These are phyloP conservation scores for Lasiodiplodia sp. DNA, from an alignment of 2,329 filamentous ascomycete species.

Conservation along the genomic window DNA sequence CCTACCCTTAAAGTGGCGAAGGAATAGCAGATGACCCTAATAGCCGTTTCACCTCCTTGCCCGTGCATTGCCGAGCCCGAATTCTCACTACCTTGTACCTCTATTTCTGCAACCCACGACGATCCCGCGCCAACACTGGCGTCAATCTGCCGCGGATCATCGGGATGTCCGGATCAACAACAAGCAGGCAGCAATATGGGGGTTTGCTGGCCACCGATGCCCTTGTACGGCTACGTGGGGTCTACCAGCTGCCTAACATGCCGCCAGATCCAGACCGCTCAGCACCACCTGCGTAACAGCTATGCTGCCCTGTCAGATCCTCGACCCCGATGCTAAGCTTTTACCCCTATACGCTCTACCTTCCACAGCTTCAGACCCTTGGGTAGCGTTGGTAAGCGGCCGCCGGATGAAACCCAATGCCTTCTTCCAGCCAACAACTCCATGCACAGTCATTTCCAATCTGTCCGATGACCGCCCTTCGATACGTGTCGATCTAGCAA, in stretches of 20 bases:
- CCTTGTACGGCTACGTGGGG: neutral
- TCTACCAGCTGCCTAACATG: neutral
- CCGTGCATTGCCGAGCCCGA: neutral
- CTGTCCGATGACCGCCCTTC: neutral
- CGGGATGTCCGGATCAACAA: neutral
- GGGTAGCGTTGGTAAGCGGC: neutral
- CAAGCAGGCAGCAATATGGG: neutral
- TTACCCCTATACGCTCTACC: too few relatives aligned
- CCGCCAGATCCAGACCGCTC: conserved; percentile 6
- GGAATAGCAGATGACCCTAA: conserved; percentile 3
- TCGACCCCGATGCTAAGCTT: neutral
- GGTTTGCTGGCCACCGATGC: neutral
- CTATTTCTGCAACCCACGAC: neutral
- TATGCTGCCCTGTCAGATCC: neutral
- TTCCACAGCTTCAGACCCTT: neutral
- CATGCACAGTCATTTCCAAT: conserved; percentile 8
- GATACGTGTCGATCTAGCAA: conserved; percentile 13
- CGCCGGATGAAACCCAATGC: neutral
- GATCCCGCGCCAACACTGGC: neutral
- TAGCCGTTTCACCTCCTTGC: conserved; percentile 6
- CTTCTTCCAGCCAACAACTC: conserved; percentile 2
- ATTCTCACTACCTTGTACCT: neutral
- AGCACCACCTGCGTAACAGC: neutral
- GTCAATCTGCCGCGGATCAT: neutral
- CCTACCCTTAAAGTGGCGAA: neutral